Evolutionary conservation across 2,329 filamentous ascomycete genomes (phyloP).

Genomic region (Juglanconis juglandina): DNA sequence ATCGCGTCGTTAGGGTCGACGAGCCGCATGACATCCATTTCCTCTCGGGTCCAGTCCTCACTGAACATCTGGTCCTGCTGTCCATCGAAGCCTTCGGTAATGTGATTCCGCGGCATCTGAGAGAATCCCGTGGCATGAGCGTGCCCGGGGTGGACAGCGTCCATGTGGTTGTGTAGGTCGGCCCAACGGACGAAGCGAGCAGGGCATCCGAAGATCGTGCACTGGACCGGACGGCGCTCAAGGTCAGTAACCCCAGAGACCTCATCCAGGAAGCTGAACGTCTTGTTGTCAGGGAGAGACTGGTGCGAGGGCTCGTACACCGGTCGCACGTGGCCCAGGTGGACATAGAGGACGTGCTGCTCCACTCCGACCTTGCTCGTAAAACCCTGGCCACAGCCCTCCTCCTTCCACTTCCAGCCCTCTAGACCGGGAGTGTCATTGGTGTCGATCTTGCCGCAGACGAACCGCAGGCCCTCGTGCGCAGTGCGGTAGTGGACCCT

Average conservation of each 20-base stretch:
- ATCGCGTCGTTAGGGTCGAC: slow-evolving; percentile 20
- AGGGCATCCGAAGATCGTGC: slow-evolving; percentile 39
- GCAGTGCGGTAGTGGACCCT: slow-evolving; percentile 73
- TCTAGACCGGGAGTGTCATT: slow-evolving; percentile 53
- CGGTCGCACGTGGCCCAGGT: slow-evolving; percentile 60
- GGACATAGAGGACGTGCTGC: slow-evolving; percentile 79
- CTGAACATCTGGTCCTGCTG: slow-evolving; percentile 10
- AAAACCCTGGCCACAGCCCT: slow-evolving; percentile 73
- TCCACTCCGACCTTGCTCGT: slow-evolving; percentile 74
- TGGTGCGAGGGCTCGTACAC: slow-evolving; percentile 15
- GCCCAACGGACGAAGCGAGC: slow-evolving; percentile 47
- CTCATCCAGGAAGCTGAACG: slow-evolving; percentile 37
- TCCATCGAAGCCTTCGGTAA: neutral
- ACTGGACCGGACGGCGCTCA: slow-evolving; percentile 40
- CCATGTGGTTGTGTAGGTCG: slow-evolving; percentile 47
- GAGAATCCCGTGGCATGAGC: slow-evolving; percentile 15
- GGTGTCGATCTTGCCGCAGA: slow-evolving; percentile 71
- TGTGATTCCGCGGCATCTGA: neutral
- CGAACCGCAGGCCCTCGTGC: slow-evolving; percentile 72
- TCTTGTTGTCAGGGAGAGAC: neutral
- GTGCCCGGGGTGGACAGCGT: slow-evolving; percentile 25
- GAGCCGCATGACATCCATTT: slow-evolving; percentile 25
- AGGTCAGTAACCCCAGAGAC: slow-evolving; percentile 39
- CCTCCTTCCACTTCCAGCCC: slow-evolving; percentile 57
- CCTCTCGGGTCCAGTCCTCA: slow-evolving; percentile 23